These are phyloP conservation scores for Didymella pinodella DNA, from an alignment of 2,329 filamentous ascomycete genomes.

Conservation along the genomic window DNA sequence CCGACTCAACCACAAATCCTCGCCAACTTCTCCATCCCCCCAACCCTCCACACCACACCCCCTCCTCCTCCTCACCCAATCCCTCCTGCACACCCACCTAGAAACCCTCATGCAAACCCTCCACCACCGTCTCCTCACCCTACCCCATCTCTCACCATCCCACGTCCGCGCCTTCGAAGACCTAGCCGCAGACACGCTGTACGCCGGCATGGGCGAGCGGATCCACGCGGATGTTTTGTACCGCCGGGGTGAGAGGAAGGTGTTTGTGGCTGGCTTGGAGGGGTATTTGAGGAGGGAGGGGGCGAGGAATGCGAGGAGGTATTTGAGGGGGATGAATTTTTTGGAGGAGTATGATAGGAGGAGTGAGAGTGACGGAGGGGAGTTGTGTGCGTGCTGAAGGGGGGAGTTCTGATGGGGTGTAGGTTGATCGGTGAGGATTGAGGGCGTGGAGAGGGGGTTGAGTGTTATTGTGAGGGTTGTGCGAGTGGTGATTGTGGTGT, in stretches of 20 bases:
- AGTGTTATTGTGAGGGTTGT: no score
- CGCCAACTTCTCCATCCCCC: no score
- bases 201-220: not conserved
- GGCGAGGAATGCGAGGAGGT: not conserved
- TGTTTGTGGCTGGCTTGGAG: no score
- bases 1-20: no score
- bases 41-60: no score
- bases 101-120: not conserved
- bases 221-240: not conserved
- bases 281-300: no score
- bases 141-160: no score
- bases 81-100: not conserved
- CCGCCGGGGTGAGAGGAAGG: no score
- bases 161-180: not conserved
- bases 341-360: not conserved
- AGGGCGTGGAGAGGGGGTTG: not conserved
- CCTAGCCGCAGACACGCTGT: not conserved
- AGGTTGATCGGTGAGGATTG: not conserved
- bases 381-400: not conserved
- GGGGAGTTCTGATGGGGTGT: not conserved
- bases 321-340: not conserved
- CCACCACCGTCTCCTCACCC: not conserved
- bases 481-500: no score
- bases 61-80: not conserved
- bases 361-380: not conserved